Evolutionary conservation across 805 yeast genomes (phyloP).

Genomic region (Myxozyma lipomycoides): DNA sequence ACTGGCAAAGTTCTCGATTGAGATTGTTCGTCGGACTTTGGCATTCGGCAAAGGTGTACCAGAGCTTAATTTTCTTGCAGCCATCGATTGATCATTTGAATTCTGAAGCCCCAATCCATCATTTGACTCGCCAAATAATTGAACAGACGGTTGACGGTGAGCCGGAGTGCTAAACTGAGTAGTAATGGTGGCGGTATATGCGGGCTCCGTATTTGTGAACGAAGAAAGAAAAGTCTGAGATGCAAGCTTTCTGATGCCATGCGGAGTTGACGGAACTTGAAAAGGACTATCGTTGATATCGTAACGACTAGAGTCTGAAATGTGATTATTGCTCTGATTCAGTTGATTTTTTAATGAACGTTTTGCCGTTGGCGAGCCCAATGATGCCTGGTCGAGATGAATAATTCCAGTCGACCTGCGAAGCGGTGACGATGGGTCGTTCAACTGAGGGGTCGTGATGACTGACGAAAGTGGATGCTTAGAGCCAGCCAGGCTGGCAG

Average conservation of each 20-base stretch:
- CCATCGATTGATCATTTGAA: neutral
- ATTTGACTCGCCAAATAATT: neutral
- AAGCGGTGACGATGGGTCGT: conserved; percentile 30
- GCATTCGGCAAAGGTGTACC: neutral
- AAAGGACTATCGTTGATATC: no score
- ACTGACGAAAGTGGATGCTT: conserved; percentile 14
- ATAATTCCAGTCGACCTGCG: conserved; percentile 42
- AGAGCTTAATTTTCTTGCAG: neutral
- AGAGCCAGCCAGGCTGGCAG: conserved; percentile 24
- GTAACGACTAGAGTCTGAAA: neutral
- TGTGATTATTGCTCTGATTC: neutral
- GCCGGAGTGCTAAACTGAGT: neutral
- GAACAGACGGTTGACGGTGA: neutral
- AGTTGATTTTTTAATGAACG: conserved; percentile 5
- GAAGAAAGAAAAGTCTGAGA: neutral
- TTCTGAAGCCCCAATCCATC: conserved; percentile 4
- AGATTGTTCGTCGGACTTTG: conserved; percentile 31
- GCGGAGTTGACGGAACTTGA: neutral
- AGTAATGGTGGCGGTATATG: neutral
- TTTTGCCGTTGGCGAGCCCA: conserved; percentile 27
- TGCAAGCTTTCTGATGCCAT: neutral
- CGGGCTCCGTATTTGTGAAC: neutral
- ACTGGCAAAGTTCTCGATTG: conserved; percentile 25
- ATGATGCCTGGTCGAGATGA: conserved; percentile 41
- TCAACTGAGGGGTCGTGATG: neutral